These are phyloP conservation scores for Xylariaceae sp. DNA, from an alignment of 2,329 filamentous ascomycete genomes.

Conservation along the genomic window DNA sequence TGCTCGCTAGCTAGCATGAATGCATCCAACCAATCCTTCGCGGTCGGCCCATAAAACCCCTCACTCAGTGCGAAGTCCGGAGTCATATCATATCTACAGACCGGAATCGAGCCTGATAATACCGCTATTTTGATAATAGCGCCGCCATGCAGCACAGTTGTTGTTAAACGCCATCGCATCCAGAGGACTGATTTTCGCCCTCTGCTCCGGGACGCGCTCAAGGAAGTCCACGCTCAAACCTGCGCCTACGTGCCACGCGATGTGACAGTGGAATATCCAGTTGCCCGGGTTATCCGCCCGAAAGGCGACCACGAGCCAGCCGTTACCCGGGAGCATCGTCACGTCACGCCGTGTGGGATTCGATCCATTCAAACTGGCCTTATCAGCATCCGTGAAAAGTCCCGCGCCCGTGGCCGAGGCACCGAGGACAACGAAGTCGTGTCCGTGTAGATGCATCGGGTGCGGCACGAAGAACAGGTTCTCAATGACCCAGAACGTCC, in stretches of 20 bases:
- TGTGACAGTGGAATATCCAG: constrained; percentile 45
- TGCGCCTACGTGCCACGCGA: constrained; percentile 45
- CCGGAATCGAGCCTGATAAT: constrained; percentile 19
- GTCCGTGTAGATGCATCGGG: constrained; percentile 33
- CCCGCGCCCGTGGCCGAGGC: constrained; percentile 16
- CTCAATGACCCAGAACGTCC: constrained; percentile 32
- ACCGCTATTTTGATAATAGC: constrained; percentile 13
- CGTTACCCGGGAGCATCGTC: constrained; percentile 38
- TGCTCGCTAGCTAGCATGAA: too few relatives aligned
- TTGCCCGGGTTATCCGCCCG: constrained; percentile 45
- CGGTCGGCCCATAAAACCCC: too few relatives aligned
- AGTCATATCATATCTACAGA: constrained; percentile 6
- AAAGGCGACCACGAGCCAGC: constrained; percentile 45
- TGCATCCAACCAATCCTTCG: not conserved
- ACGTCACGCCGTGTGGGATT: constrained; percentile 46
- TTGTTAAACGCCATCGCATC: constrained; percentile 14
- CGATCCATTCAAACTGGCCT: constrained; percentile 29
- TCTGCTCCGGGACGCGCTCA: constrained; percentile 31
- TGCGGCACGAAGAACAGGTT: constrained; percentile 23
- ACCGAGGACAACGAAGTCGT: constrained; percentile 34
- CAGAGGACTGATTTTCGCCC: constrained; percentile 11
- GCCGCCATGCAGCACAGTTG: constrained; percentile 19
- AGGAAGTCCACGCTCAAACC: constrained; percentile 50
- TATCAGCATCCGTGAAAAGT: constrained; percentile 23
- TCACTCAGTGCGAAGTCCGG: not conserved